phyloP scores from a whole-genome alignment of 2,329 filamentous ascomycete species.

The Aspergillus phoenicis region DNA sequence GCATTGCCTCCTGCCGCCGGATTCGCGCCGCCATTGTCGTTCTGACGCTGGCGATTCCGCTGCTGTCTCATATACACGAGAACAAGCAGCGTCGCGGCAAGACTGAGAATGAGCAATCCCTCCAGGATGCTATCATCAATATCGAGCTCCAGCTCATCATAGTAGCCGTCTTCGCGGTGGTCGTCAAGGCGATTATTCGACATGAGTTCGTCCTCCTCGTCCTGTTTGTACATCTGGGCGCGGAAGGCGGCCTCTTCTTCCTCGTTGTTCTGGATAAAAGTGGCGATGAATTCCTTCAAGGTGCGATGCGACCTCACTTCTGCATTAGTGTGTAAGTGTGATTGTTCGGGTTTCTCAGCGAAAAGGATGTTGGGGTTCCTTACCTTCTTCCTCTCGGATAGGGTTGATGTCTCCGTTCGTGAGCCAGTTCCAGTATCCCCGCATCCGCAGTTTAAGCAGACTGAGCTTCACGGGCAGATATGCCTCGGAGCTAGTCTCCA shows the following conservation, averaged over 20 bases:
- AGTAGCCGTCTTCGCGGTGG: slow-evolving; percentile 53
- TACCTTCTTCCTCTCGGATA: slow-evolving; percentile 86
- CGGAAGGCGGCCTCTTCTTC: slow-evolving; percentile 67
- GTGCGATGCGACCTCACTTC: slow-evolving; percentile 73
- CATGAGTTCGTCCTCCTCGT: slow-evolving; percentile 37
- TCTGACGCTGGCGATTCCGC: slow-evolving; percentile 41
- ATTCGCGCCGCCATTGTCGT: slow-evolving; percentile 32
- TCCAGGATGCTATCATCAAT: slow-evolving; percentile 81
- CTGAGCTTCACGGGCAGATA: slow-evolving; percentile 91
- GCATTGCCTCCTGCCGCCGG: slow-evolving; percentile 29
- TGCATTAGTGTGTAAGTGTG: slow-evolving; percentile 44
- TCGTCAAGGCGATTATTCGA: slow-evolving; percentile 33
- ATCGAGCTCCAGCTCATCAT: slow-evolving; percentile 63
- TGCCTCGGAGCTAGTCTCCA: slow-evolving; percentile 89
- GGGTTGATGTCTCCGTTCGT: slow-evolving; percentile 89
- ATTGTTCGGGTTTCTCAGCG: neutral
- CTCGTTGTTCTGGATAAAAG: slow-evolving; percentile 75
- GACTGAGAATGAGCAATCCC: slow-evolving; percentile 76
- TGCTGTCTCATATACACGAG: slow-evolving; percentile 73
- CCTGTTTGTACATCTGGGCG: slow-evolving; percentile 51
- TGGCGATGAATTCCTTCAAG: slow-evolving; percentile 80
- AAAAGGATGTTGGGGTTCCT: slow-evolving; percentile 34
- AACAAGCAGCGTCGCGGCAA: slow-evolving; percentile 73
- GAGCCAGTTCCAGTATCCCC: slow-evolving; percentile 92
- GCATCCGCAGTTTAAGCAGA: slow-evolving; percentile 77